Conservation (phyloP, 2,329 filamentous ascomycete species). For the Fusarium coicis region DNA sequence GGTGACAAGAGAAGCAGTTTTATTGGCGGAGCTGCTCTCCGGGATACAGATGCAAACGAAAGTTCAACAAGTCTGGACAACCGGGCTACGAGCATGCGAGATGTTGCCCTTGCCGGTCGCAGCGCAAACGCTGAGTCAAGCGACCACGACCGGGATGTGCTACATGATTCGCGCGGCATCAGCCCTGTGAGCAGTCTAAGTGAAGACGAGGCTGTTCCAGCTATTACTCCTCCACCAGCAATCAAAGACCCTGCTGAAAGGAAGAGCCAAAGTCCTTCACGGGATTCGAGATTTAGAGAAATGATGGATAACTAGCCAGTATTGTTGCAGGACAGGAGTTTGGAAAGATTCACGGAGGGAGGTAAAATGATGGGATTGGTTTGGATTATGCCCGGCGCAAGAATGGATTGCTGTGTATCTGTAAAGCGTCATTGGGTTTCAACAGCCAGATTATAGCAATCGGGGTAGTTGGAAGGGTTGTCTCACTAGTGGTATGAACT, state of each 20-base stretch:
- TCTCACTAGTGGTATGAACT: background rate
- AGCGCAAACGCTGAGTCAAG: conserved; percentile 38
- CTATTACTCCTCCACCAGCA: conserved; percentile 53
- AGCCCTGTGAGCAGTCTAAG: conserved; percentile 53
- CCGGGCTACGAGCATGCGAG: conserved; percentile 56
- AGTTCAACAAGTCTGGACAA: conserved; percentile 58
- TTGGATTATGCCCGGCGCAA: background rate
- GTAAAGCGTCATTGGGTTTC: background rate
- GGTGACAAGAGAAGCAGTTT: conserved; percentile 55
- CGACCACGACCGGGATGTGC: conserved; percentile 22
- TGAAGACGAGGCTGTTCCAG: conserved; percentile 23
- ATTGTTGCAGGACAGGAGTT: background rate
- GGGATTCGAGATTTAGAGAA: conserved; percentile 70
- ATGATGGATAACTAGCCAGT: conserved; percentile 54
- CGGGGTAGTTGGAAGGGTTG: background rate
- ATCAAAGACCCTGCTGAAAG: conserved; percentile 48
- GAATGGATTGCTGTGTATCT: background rate
- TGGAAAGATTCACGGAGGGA: background rate
- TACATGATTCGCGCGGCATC: conserved; percentile 49
- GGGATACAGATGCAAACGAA: conserved; percentile 55
- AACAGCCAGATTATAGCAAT: background rate
- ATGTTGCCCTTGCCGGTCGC: conserved; percentile 59
- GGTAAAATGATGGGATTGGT: background rate
- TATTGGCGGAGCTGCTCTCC: conserved; percentile 62
- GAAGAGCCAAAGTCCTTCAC: conserved; percentile 62